Percentiles rank a stretch among this genome's conserved stretches.
These are phyloP conservation scores for Fusarium temperatum DNA, from an alignment of 2,329 filamentous ascomycete species.

Conservation along the genomic window DNA sequence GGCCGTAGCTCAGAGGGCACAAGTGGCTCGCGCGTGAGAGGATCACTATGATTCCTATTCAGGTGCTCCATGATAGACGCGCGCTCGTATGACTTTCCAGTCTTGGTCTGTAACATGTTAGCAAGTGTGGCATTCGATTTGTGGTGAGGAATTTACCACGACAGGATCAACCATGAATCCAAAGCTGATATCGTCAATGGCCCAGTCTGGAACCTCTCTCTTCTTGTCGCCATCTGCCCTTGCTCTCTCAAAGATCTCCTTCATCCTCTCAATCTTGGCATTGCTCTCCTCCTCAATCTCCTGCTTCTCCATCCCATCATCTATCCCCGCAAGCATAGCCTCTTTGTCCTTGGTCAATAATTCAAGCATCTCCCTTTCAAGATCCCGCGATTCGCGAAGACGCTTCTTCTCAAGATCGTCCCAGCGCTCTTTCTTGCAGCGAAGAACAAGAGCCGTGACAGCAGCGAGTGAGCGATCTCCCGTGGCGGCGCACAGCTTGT, in stretches of 20 bases:
- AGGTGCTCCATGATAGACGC: slow-evolving; percentile 87
- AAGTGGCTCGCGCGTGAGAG: slow-evolving; percentile 82
- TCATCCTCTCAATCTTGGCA: slow-evolving; percentile 56
- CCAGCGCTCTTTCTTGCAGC: slow-evolving; percentile 88
- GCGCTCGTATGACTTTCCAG: slow-evolving; percentile 90
- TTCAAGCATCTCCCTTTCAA: slow-evolving; percentile 68
- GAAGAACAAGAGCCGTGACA: slow-evolving; percentile 77
- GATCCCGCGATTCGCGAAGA: slow-evolving; percentile 61
- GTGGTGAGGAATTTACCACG: slow-evolving; percentile 52
- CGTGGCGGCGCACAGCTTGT: slow-evolving; percentile 70
- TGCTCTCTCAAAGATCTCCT: slow-evolving; percentile 62
- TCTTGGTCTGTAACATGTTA: slow-evolving; percentile 69
- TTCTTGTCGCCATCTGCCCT: slow-evolving; percentile 54
- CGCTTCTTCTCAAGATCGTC: slow-evolving; percentile 74
- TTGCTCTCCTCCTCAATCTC: slow-evolving; percentile 60
- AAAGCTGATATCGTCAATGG: slow-evolving; percentile 80
- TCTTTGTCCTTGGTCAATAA: slow-evolving; percentile 59
- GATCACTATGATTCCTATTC: slow-evolving; percentile 78
- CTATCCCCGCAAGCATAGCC: slow-evolving; percentile 51
- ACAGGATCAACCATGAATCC: slow-evolving; percentile 78
- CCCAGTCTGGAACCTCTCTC: slow-evolving; percentile 77
- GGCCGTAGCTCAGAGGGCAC: slow-evolving; percentile 75
- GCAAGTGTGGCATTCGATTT: not conserved
- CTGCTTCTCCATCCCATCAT: slow-evolving; percentile 57
- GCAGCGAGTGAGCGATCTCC: slow-evolving; percentile 74